phyloP scores from a whole-genome alignment of 306 rosid species.

The Prunus campanulata region DNA sequence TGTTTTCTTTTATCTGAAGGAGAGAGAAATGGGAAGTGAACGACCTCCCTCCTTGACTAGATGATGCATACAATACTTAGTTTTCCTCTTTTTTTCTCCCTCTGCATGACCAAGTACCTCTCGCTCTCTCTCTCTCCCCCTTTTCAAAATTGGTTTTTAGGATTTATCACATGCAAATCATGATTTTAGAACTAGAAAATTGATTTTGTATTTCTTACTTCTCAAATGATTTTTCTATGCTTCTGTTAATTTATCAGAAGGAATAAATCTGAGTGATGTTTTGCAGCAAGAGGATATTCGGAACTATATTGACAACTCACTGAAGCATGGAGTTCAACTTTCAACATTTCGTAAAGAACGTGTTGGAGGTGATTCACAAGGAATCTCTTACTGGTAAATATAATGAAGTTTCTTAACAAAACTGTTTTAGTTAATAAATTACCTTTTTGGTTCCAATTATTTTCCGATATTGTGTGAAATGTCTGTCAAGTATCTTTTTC shows the following conservation, averaged over 20 bases:
- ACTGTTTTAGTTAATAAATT: not conserved
- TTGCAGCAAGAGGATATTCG: constrained; percentile 99
- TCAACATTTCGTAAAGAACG: constrained; percentile 98
- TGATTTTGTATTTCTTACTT: constrained; percentile 10
- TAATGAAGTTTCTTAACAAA: constrained; percentile 25
- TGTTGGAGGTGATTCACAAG: constrained; percentile 90
- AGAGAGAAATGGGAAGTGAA: not conserved
- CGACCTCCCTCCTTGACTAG: not conserved
- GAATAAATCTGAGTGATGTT: constrained; percentile 34
- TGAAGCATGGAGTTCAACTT: constrained; percentile 79
- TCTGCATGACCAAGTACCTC: not conserved
- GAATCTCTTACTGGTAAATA: constrained; percentile 87
- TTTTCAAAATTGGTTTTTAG: not conserved
- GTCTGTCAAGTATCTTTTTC: not conserved
- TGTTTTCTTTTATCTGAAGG: not conserved
- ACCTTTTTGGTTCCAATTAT: not conserved
- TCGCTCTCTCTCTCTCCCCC: not conserved
- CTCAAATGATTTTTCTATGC: constrained; percentile 15
- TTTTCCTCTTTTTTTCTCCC: not conserved
- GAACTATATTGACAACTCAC: constrained; percentile 80
- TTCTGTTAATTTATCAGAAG: constrained; percentile 17
- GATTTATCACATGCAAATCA: not conserved
- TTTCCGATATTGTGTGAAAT: not conserved
- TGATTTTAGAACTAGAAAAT: constrained; percentile 9
- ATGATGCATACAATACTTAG: no score